Evolutionary conservation across 176 grass and related monocot genomes (phyloP), one percentile per base, ranked within the genome.

Genomic region (Cymbopogon citratus): DNA sequence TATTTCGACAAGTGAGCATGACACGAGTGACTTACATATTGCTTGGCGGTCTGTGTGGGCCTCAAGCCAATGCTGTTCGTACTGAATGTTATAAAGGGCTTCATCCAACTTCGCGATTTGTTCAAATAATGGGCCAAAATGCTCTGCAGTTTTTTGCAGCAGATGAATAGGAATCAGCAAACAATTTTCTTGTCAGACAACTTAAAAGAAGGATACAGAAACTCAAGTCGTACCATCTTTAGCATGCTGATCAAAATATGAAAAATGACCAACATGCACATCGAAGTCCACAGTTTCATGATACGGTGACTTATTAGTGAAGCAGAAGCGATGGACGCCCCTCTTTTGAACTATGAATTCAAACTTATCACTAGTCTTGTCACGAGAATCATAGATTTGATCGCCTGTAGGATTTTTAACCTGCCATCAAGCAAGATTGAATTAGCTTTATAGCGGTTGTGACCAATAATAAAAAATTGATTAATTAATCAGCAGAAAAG

Each of bases 271-370:
- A 65, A 98, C 86, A 71, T 98, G 92, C 41, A 98, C 92, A 79
- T 98, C 92, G 67, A 98, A 98, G 69, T 98, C 95, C 69, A 98
- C 80, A 73, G 92, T 98, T 84, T 98, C 95, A 40, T 98, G 95
- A 48, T 98, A 95, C 1, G 90, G 92, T 4, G 92, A 98, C 65
- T 88, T 98, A 56, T 98, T 98, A 39, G 88, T 91, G 79, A 98
- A 95, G 71, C 95, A 93, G 59, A 97, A 97, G 34, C 88, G 92
- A 80, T 94, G 90, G 21, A 91, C 90, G 28, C 87, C 92, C 52
- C 88, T 89, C 85, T 81, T 92, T 3, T 95, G 95, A 69, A 93
- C 96, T 64, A 91, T 66, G 71, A 91, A 95, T 76, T 99, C 96
- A n/a, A 95, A 91, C 69, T 99, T 99, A 83, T 89, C 96, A 65